Evolutionary conservation across 2,329 filamentous ascomycete species (phyloP), one percentile per base, ranked within the genome.

Genomic region (Calonectria naviculata): DNA sequence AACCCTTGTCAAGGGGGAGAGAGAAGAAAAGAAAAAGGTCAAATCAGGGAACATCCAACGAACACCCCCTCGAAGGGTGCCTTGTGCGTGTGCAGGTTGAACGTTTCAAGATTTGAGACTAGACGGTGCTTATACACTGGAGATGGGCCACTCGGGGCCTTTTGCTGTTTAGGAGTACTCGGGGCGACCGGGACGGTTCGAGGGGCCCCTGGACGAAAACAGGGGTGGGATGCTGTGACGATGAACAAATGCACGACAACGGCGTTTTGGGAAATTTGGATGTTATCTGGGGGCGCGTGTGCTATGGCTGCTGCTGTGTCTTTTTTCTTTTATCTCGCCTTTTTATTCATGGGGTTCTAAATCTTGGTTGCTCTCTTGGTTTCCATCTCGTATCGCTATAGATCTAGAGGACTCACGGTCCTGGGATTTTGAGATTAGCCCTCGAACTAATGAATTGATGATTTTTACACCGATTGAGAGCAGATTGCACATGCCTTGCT

Each of bases 41-140:
- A 12, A 34, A 9, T 15, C 17, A 28, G 28, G 26, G 21, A 60
- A 47, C 42, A 38, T n/a, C 42, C 54, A 56, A 38, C 47, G 42
- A 62, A 61, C n/a, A 56, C 31, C 36, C 61, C 46, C 24, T 70
- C 46, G 31, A 63, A 54, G 36, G 52, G 34, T 58, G 54, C 44
- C 52, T 61, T 41, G 60, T 47, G 54, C 62, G 47, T 46, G 56
- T 13, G 52, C 52, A 56, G 67, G 61, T 47, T 63, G 64, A 44
- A 49, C 29, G 41, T 44, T 61, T 62, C 56, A 41, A 72, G 63
- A 75, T 64, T 46, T 60, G 62, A 67, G 62, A 49, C 47, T 62
- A 68, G 67, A 65, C 58, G 36, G 28, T 47, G 36, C 63, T 58
- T n/a, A 46, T 65, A 65, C 62, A 26, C 46, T 28, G n/a, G 63